Conservation (phyloP, 2,329 filamentous ascomycete species). For the Aspergillus neoniger region DNA sequence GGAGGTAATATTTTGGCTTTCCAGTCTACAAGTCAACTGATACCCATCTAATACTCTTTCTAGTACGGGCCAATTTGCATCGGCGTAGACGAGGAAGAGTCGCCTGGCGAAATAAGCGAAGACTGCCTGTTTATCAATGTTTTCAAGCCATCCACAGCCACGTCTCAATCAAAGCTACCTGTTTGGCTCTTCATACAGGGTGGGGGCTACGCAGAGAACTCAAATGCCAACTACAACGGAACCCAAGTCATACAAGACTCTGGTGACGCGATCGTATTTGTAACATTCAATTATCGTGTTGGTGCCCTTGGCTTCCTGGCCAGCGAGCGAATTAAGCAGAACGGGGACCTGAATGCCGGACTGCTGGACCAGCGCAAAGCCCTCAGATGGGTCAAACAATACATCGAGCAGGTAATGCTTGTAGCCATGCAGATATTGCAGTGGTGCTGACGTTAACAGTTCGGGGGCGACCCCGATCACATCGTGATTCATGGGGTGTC, state of each 20-base stretch:
- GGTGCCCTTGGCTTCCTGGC: constrained; percentile 65
- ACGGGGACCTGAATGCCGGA: constrained; percentile 64
- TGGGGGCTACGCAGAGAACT: constrained; percentile 60
- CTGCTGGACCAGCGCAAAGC: constrained; percentile 64
- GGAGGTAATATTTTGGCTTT: not conserved
- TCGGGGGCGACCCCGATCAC: constrained; percentile 61
- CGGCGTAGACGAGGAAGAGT: constrained; percentile 65
- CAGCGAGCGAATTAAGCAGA: constrained; percentile 54
- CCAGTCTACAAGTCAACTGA: no score
- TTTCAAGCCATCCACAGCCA: constrained; percentile 33
- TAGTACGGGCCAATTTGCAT: constrained; percentile 56
- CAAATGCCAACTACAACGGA: constrained; percentile 56
- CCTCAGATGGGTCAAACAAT: constrained; percentile 62
- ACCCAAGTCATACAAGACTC: constrained; percentile 58
- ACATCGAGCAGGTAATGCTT: constrained; percentile 48
- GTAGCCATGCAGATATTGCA: not conserved
- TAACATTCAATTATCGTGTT: constrained; percentile 71
- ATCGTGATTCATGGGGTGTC: constrained; percentile 65
- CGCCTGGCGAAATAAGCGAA: constrained; percentile 47
- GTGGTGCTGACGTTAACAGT: constrained; percentile 35
- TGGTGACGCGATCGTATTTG: constrained; percentile 62
- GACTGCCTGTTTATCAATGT: constrained; percentile 40
- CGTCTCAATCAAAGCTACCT: constrained; percentile 54
- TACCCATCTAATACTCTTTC: not conserved
- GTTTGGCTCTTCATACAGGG: constrained; percentile 63